Base-by-base conservation (phyloP, 495 filamentous ascomycete species). In the Apodospora peruviana region DNA sequence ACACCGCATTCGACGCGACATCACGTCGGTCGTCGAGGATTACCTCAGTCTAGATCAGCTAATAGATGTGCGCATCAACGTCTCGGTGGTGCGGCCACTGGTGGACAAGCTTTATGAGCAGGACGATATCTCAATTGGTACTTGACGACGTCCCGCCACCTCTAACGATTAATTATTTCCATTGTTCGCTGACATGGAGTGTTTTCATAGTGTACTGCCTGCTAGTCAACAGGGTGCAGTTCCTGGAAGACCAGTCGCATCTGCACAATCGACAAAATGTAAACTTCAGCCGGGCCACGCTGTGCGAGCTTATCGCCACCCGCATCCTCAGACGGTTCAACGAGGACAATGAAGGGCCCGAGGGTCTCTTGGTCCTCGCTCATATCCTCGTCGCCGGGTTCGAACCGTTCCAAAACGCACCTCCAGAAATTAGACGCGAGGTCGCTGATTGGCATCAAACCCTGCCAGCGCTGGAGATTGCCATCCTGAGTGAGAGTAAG, bases 301-400 rank as follows among this genome's bases (percentile, higher is more conserved):
- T 88, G 18, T 88, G 85, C 59, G 85, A 88, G 60, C 59, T 88
- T 1, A 73, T 86, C 40, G 85, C 85, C 5, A 77, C 70, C 20
- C 76, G 82, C 25, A 78, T 88, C 14, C 63, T 88, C 32, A 70
- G 85, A 17, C 78, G 81, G 16, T 85, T 78, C 50, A 78, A 85
- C 55, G 85, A 88, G 57, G 81, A 86, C 32, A 75, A 81, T 50
- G 71, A 79, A 21, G 83, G 80, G 12, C 74, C 73, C 1, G 57
- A 74, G 17, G 64, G 79, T 5, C 68, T 88, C 18, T 70, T 87
- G n/a, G 68, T 83, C 8, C 68, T 88, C 16, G 76, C 83, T 2
- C 82, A 86, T 38, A 81, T 87, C n/a, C 69, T 88, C 27, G 79
- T 88, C 42, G 80, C 83, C 20, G 81, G 82, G 14, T 88, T 88